Evolutionary conservation across 1,284 basidiomycete genomes (phyloP), one percentile per base, ranked within the genome.

Genomic region (Schizophyllum commune): DNA sequence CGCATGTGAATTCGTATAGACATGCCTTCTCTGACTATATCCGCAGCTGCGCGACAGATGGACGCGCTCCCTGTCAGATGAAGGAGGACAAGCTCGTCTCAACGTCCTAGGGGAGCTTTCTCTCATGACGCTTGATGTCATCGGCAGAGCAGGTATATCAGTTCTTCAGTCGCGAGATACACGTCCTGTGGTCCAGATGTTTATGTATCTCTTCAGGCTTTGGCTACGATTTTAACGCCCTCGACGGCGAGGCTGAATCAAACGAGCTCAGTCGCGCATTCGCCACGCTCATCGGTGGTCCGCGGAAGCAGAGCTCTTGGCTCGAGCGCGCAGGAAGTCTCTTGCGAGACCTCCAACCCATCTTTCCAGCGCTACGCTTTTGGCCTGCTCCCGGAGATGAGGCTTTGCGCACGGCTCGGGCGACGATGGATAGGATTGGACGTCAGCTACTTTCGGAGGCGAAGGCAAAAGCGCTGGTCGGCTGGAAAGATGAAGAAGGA

Each of bases 111-210:
- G 77, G 0, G 85, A 82, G 77, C 69, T 89, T 11, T 82, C 76
- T 55, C 78, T 77, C 60, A 75, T 78, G 61, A 89, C 88, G 0
- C 73, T 90, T 39, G 88, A 91, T 65, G 77, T 89, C 22, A 89
- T 91, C 60, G 87, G 87, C 8, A 73, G 83, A 13, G 84, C 88
- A 27, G 87, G 86, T n/a, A n/a, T n/a, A n/a, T n/a, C n/a, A n/a
- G n/a, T n/a, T n/a, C n/a, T n/a, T n/a, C n/a, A n/a, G n/a, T n/a
- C n/a, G n/a, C n/a, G n/a, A n/a, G n/a, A n/a, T n/a, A n/a, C n/a
- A n/a, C n/a, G n/a, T n/a, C n/a, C n/a, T n/a, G n/a, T n/a, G n/a
- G n/a, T n/a, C n/a, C n/a, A n/a, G n/a, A n/a, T n/a, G n/a, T n/a
- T n/a, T n/a, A n/a, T n/a, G n/a, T n/a, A n/a, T n/a, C n/a, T n/a